Base-by-base conservation (phyloP, 192 early-diverging fungal species). In the Coemansia erecta region DNA sequence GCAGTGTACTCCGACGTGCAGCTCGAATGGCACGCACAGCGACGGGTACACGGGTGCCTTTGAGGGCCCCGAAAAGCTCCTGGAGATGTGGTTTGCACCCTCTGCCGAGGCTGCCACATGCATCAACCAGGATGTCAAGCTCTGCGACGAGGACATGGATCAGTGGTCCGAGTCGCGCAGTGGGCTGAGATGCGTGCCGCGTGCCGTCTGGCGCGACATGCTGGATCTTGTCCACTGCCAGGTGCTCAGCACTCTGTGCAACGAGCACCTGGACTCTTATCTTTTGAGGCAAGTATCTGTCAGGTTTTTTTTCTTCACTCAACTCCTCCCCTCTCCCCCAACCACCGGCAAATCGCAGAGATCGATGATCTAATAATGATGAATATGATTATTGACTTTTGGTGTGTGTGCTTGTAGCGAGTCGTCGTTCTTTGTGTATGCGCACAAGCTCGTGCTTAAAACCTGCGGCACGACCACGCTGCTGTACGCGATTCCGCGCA, bases 391-490 rank as follows among this genome's bases (percentile, higher is more conserved):
- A n/a, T 46, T 31, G 31, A 24, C 12, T 19, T 31, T 31, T 31
- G 2, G 28, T 31, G 7, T 31, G 28, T 44, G 42, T 17, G 21
- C 10, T 11, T 50, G 62, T 64, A 64, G 92, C 77, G 96, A 98
- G 82, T 95, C 93, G 14, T 95, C 94, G 45, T 90, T 98, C 86
- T 98, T 98, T 77, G 92, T 98, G 15, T 97, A 94, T 70, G 85
- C 89, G n/a, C 89, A 97, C 83, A 91, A 93, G 61, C 60, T 98
- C 31, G 91, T 98, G 47, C 80, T 98, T 57, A 98, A 98, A 82
- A 98, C 96, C 12, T 98, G 96, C 77, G 96, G 96, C 17, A 97
- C 96, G 11, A 98, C 96, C 17, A 95, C 93, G 10, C 79, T 98
- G 23, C 73, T 98, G 69, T 82, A 90, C 61, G 92, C 96, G 31